Evolutionary conservation across 78 protist genomes (phyloP).

Genomic region (Diacronema lutheri): DNA sequence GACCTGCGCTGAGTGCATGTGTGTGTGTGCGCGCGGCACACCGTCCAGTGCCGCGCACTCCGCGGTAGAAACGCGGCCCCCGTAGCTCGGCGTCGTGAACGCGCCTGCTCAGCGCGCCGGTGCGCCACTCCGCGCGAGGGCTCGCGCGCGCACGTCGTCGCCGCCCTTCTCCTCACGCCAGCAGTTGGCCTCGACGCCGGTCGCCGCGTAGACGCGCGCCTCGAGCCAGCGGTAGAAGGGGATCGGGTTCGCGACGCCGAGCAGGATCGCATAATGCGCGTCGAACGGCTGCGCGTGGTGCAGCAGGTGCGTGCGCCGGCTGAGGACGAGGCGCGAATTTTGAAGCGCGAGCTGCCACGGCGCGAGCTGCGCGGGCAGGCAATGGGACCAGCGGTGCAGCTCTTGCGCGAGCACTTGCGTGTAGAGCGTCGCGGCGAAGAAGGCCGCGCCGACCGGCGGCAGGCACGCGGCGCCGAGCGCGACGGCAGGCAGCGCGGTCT

Average conservation of each 20-base stretch:
- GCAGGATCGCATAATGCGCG: background rate
- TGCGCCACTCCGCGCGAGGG: too few species aligned
- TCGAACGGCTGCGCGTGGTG: background rate
- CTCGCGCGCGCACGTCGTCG: too few species aligned
- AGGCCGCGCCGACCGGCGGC: background rate
- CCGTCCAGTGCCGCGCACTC: too few species aligned
- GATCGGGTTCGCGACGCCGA: background rate
- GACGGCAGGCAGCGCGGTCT: too few species aligned
- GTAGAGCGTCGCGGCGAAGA: background rate
- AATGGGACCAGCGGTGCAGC: background rate
- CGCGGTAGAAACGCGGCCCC: too few species aligned
- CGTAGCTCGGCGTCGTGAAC: too few species aligned
- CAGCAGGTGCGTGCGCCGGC: background rate
- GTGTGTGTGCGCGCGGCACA: too few species aligned
- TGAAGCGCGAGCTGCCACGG: background rate
- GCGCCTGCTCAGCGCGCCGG: too few species aligned
- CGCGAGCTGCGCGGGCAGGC: background rate
- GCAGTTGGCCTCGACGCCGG: background rate
- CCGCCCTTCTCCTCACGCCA: background rate
- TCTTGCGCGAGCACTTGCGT: background rate
- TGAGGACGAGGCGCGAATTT: background rate
- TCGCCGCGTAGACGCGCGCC: background rate
- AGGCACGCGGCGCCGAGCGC: background rate
- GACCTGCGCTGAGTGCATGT: too few species aligned
- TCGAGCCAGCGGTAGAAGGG: background rate